Evolutionary conservation across 2,329 filamentous ascomycete genomes (phyloP), one percentile per base, ranked within the genome.

Genomic region (Fusarium citri): DNA sequence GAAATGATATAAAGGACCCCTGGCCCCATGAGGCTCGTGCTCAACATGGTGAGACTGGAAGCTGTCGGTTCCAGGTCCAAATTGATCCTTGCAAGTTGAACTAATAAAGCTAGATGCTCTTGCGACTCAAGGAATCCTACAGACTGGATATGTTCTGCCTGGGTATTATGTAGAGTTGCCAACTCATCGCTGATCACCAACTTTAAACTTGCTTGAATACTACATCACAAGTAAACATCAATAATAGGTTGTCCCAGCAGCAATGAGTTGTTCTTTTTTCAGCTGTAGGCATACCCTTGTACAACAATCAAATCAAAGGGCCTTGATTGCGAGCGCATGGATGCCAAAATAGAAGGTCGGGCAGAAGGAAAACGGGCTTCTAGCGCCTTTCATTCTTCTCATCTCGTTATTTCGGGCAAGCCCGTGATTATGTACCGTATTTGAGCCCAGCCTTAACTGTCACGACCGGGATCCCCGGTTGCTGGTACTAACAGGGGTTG

Each of bases 21-120:
- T 42, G 49, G 40, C 51, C 16, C 48, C 22, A 28, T 45, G 34
- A 58, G 68, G 68, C 67, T 71, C 63, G 69, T 66, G 69, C 63
- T 57, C 43, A 51, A 51, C 20, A 72, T 73, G 71, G 69, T 74
- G 71, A 74, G 55, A 72, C 66, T 68, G 30, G 42, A 28, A 49
- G 47, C 16, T 49, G 22, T 47, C 68, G 65, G 68, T 57, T 55
- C 50, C 46, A 50, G 49, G 45, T 26, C 45, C 22, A 51, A 53
- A 49, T 42, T 28, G 25, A 57, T 20, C 25, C 59, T 37, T 22
- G 43, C 49, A 31, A 55, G 48, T 45, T 53, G 28, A 61, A 46
- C 42, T 53, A 16, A 5, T 34, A 48, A 46, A 42, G 43, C 55
- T 54, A 54, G 30, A 55, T 55, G 26, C 25, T 45, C 30, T 66